Evolutionary conservation across 768 basidiomycete species (phyloP).

Genomic region (Auricularia heimuer): DNA sequence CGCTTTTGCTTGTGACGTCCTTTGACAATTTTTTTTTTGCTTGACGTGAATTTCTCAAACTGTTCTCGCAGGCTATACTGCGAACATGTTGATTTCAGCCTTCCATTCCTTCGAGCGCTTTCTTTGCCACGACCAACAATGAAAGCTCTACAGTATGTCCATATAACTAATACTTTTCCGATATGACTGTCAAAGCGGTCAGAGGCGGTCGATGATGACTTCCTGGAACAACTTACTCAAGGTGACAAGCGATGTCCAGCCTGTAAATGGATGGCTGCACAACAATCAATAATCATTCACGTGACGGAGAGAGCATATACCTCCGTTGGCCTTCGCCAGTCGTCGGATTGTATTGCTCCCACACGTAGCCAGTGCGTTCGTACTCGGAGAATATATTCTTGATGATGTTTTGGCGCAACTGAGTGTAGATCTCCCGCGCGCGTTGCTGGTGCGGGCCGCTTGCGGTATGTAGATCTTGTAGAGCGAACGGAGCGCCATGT

Average conservation of each 20-base stretch:
- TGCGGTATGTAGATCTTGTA: slow-evolving; percentile 73
- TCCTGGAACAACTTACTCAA: slow-evolving; percentile 52
- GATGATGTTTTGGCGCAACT: slow-evolving; percentile 73
- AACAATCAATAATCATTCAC: slow-evolving; percentile 5
- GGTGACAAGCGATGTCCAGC: slow-evolving; percentile 87
- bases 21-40: too few species aligned
- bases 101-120: background rate
- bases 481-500: slow-evolving; percentile 70
- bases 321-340: slow-evolving; percentile 81
- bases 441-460: slow-evolving; percentile 66
- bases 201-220: background rate
- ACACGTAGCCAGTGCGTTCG: slow-evolving; percentile 85
- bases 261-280: slow-evolving; percentile 86
- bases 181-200: slow-evolving; percentile 36
- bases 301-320: slow-evolving; percentile 26
- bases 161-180: slow-evolving; percentile 47
- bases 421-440: slow-evolving; percentile 69
- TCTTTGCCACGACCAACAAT: background rate
- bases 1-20: too few species aligned
- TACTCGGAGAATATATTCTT: slow-evolving; percentile 87
- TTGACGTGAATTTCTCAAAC: too few species aligned
- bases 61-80: too few species aligned
- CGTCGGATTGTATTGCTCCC: slow-evolving; percentile 90
- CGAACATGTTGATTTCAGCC: background rate
- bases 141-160: background rate